phyloP scores from a whole-genome alignment of 1,284 basidiomycete genomes.

The Thelephora terrestris region DNA sequence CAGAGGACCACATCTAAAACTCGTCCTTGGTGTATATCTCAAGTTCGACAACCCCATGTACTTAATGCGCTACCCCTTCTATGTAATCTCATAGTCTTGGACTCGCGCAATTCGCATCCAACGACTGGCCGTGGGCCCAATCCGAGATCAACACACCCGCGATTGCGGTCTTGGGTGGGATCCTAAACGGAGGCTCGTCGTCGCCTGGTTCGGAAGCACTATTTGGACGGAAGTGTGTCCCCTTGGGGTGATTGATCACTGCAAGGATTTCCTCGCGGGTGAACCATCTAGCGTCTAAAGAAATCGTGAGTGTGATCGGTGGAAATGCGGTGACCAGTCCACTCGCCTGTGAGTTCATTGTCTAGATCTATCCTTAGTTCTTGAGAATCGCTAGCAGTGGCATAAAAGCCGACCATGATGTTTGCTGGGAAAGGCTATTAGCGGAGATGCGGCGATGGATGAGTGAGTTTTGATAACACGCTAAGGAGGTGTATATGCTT shows the following conservation, averaged over 20 bases:
- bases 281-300: conserved; percentile 81
- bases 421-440: conserved; percentile 77
- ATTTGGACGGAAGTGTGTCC: conserved; percentile 36
- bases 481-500: neutral
- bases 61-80: too few species aligned
- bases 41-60: too few species aligned
- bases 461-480: neutral
- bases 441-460: conserved; percentile 3
- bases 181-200: conserved; percentile 53
- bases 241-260: conserved; percentile 48
- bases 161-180: conserved; percentile 63
- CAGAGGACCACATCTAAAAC: conserved; percentile 57
- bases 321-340: neutral
- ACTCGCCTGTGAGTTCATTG: conserved; percentile 86
- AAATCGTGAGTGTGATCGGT: neutral
- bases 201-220: neutral
- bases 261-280: conserved; percentile 62
- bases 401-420: conserved; percentile 88
- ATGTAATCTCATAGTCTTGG: too few species aligned
- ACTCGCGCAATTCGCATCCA: too few species aligned
- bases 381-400: conserved; percentile 61
- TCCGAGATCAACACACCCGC: conserved; percentile 60
- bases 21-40: neutral
- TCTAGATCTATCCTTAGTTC: conserved; percentile 83
- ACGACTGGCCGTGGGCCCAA: conserved; percentile 44